Base-by-base conservation (phyloP, 1,139 yeast genomes). In the Saccharomyces pastorianus region DNA sequence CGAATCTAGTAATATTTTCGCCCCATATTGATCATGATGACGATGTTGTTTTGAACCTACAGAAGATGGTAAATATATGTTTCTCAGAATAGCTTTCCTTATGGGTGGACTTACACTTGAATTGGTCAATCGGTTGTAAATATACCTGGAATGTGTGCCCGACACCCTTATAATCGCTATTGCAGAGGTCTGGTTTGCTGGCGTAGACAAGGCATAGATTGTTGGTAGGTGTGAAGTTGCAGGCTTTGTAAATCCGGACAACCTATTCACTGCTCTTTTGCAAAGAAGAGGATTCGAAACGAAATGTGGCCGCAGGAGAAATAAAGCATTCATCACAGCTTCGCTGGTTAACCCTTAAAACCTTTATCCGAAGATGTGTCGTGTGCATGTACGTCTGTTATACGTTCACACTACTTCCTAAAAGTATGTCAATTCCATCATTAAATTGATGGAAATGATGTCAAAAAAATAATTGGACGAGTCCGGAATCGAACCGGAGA, bases 141-240 rank as follows among this genome's bases (percentile, higher is more conserved):
- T 70, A 55, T 73, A 66, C 17, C 64, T 56, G 1, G 88, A 76
- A 38, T 80, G 79, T 0, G 89, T 75, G 0, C 99, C 99, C 1
- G 96, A 84, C 0, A 91, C 73, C 56, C 99, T 73, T 7, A 93
- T 78, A 1, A 93, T 90, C 0, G 93, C 96, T 31, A 93, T 84
- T 1, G 98, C 99, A 0, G 97, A 80, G 58, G 85, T 77, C 0
- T 60, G 63, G 2, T 91, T 84, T 0, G 86, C 80, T 13, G 86
- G 83, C 0, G 98, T 91, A 0, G 98, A 89, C 26, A 91, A 73
- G 0, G 99, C 98, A 74, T 85, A 93, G 4, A 93, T 84, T 0
- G 99, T 93, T 28, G 93, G 65, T 31, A 61, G 54, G 44, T 56
- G 44, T 4, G 55, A 34, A 7, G 59, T 54, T 11, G 51, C 31